Percentiles rank a stretch among this genome's conserved stretches.
Evolutionary conservation across 2,329 filamentous ascomycete species (phyloP).

Genomic region (Claviceps sp.): DNA sequence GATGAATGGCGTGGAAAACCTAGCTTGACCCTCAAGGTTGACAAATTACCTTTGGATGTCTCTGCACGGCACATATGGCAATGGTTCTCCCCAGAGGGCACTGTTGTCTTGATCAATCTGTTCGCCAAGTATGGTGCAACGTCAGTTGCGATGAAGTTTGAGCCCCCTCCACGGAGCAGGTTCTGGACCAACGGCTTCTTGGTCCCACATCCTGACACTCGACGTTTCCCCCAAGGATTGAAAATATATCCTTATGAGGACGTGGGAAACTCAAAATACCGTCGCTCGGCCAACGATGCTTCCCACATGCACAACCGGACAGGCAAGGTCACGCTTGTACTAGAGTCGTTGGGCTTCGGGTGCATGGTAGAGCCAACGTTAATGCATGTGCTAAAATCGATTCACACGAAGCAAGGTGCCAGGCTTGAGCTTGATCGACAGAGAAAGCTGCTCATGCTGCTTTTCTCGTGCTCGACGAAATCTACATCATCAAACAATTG

Average conservation of each 20-base stretch:
- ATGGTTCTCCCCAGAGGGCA: conserved; percentile 38
- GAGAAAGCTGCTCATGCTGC: conserved; percentile 15
- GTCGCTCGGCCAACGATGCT: background rate
- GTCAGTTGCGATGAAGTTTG: conserved; percentile 39
- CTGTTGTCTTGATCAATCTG: conserved; percentile 43
- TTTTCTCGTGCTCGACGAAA: conserved; percentile 16
- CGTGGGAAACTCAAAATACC: background rate
- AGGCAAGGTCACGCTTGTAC: conserved; percentile 25
- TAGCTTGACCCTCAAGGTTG: conserved; percentile 19
- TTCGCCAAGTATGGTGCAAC: conserved; percentile 8
- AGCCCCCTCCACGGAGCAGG: conserved; percentile 35
- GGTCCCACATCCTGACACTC: conserved; percentile 13
- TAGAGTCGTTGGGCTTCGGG: conserved; percentile 46
- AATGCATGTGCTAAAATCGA: conserved; percentile 45
- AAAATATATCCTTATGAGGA: conserved; percentile 7
- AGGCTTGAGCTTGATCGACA: conserved; percentile 19
- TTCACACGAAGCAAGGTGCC: conserved; percentile 10
- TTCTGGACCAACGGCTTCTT: conserved; percentile 35
- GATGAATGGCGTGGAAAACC: conserved; percentile 21
- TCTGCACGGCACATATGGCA: conserved; percentile 34
- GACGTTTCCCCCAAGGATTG: conserved; percentile 10
- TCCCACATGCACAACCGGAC: background rate
- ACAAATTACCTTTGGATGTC: conserved; percentile 20
- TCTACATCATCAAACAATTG: conserved; percentile 1
- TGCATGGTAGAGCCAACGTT: conserved; percentile 36